These are phyloP conservation scores for Wickerhamomyces sp. DNA, from an alignment of 1,139 yeast genomes.

Conservation along the genomic window DNA sequence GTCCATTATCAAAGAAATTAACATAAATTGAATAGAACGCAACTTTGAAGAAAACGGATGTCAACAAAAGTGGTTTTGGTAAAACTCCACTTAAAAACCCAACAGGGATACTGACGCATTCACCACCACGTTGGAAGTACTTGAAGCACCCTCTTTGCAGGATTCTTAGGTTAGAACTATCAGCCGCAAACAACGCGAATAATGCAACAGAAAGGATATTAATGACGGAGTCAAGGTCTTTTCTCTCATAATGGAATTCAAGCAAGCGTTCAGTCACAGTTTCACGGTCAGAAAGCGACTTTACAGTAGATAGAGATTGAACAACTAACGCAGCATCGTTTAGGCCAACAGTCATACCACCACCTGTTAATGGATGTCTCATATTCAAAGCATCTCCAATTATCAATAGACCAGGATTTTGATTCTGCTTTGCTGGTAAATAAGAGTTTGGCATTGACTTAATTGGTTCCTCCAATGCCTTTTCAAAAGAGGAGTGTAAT, in stretches of 20 bases:
- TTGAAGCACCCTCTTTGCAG: slow-evolving; percentile 86
- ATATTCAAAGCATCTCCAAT: slow-evolving; percentile 94
- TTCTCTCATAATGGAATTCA: slow-evolving; percentile 74
- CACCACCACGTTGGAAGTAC: slow-evolving; percentile 84
- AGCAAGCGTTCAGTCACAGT: slow-evolving; percentile 50
- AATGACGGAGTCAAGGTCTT: slow-evolving; percentile 74
- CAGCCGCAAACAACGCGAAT: slow-evolving; percentile 88
- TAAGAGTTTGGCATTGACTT: slow-evolving; percentile 94
- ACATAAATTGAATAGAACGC: slow-evolving; percentile 78
- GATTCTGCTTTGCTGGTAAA: slow-evolving; percentile 66
- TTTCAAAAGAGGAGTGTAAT: slow-evolving; percentile 60
- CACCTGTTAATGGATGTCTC: slow-evolving; percentile 98
- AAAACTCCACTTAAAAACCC: slow-evolving; percentile 78
- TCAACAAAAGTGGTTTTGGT: slow-evolving; percentile 69
- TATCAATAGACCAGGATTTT: slow-evolving; percentile 72
- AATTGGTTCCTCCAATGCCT: slow-evolving; percentile 51
- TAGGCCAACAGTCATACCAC: slow-evolving; percentile 98
- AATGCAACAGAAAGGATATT: slow-evolving; percentile 90
- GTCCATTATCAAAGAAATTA: slow-evolving; percentile 64
- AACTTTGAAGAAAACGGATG: slow-evolving; percentile 84
- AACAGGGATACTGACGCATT: slow-evolving; percentile 72
- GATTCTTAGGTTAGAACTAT: slow-evolving; percentile 54
- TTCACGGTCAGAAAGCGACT: slow-evolving; percentile 55
- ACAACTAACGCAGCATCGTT: slow-evolving; percentile 76
- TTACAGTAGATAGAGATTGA: slow-evolving; percentile 51